Evolutionary conservation across 2,329 filamentous ascomycete species (phyloP).

Genomic region (Beauveria sp.): DNA sequence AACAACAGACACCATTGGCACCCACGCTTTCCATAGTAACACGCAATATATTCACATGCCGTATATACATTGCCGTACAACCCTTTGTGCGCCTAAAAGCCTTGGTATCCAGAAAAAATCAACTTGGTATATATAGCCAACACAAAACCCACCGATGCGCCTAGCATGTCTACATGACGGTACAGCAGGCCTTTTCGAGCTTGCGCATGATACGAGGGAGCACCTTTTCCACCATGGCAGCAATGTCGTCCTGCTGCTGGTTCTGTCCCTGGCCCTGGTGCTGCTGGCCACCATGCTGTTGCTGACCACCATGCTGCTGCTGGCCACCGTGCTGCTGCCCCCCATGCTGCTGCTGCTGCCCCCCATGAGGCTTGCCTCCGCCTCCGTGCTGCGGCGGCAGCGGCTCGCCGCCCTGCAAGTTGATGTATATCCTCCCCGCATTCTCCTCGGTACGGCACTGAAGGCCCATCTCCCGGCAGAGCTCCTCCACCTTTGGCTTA

Average conservation of each 20-base stretch:
- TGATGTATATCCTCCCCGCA: slow-evolving; percentile 79
- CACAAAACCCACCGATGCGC: background rate
- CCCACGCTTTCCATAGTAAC: background rate
- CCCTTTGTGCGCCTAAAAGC: slow-evolving; percentile 1
- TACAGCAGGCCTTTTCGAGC: slow-evolving; percentile 63
- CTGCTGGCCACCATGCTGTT: slow-evolving; percentile 35
- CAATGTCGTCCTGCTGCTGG: slow-evolving; percentile 45
- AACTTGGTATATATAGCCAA: slow-evolving; percentile 3
- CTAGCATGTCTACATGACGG: slow-evolving; percentile 55
- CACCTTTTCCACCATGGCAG: slow-evolving; percentile 52
- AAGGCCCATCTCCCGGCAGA: slow-evolving; percentile 76
- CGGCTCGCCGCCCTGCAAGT: slow-evolving; percentile 67
- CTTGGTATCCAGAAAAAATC: slow-evolving; percentile 1
- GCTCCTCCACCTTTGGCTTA: slow-evolving; percentile 85
- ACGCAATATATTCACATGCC: background rate
- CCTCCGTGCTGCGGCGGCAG: slow-evolving; percentile 35
- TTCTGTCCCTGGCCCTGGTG: slow-evolving; percentile 34
- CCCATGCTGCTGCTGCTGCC: slow-evolving; percentile 26
- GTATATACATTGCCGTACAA: background rate
- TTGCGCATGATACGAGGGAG: slow-evolving; percentile 54
- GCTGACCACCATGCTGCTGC: slow-evolving; percentile 28
- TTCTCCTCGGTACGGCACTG: slow-evolving; percentile 84
- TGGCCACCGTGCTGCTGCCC: slow-evolving; percentile 29
- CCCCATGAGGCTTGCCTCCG: slow-evolving; percentile 26
- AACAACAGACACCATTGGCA: no score